Conservation (phyloP, 495 filamentous ascomycete genomes). For the Saxispiralis lemnorum region DNA sequence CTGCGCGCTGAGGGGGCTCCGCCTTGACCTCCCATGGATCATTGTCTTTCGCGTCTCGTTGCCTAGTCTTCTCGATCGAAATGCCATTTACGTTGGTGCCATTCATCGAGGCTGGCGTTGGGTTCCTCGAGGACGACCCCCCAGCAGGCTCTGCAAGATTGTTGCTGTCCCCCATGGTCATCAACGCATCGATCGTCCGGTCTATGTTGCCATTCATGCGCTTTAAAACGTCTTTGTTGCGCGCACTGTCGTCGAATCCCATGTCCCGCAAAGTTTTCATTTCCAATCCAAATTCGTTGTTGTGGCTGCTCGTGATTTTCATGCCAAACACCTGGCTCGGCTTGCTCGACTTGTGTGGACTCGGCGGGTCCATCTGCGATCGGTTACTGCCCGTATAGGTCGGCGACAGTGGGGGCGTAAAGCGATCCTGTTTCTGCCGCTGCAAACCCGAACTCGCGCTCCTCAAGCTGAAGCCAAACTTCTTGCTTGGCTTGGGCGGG, state of each 20-base stretch:
- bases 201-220: constrained; percentile 69
- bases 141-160: constrained; percentile 18
- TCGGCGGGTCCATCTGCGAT: constrained; percentile 8
- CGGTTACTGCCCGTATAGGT: constrained; percentile 17
- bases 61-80: constrained; percentile 14
- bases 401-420: constrained; percentile 20
- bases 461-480: constrained; percentile 55
- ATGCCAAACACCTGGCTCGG: constrained; percentile 50
- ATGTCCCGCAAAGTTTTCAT: constrained; percentile 66
- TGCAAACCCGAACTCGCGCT: constrained; percentile 41
- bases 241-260: constrained; percentile 75
- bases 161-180: constrained; percentile 55
- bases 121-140: constrained; percentile 6
- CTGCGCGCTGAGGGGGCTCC: constrained; percentile 3
- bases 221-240: constrained; percentile 62
- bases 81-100: constrained; percentile 13
- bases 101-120: constrained; percentile 10
- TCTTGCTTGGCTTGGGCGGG: constrained; percentile 63
- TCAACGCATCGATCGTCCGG: constrained; percentile 63
- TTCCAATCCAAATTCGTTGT: constrained; percentile 43
- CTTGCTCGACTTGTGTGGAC: constrained; percentile 27
- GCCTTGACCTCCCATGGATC: constrained; percentile 14
- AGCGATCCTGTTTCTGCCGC: constrained; percentile 5
- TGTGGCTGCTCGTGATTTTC: constrained; percentile 39
- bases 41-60: constrained; percentile 3